Base-by-base conservation (phyloP, 2,329 filamentous ascomycete species). In the Stagonosporopsis tanaceti region DNA sequence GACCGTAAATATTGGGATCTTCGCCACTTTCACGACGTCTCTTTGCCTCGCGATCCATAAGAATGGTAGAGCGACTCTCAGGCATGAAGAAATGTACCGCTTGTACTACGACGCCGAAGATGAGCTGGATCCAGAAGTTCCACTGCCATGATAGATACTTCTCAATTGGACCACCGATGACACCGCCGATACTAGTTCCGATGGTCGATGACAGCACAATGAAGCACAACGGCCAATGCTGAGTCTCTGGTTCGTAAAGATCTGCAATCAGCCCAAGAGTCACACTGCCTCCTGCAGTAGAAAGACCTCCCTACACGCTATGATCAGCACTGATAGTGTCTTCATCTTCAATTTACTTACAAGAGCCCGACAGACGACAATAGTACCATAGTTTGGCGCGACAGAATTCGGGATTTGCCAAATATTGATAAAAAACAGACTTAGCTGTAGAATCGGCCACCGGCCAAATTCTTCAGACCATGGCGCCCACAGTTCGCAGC, bases 91-190 rank as follows among this genome's bases (percentile, higher is more conserved):
- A 78, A 70, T 92, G 89, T 4, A 90, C 68, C 2, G 85, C 38
- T 70, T 93, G 90, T 2, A 91, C 85, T 34, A 84, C 80, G 8
- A 78, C 87, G 15, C 91, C 91, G 53, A 94, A 88, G 64, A 93
- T 92, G 62, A 94, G 84, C 75, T 93, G 89, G 56, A 93, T 89
- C 90, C 91, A 94, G 72, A 93, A 92, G 50, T 82, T 86, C 88
- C 88, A 93, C 63, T 83, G 84, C 89, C 90, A 93, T 22, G 71
- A 59, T 6, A 82, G 65, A 59, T 78, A 79, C 7, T 76, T 74
- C 41, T 82, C 76, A 15, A 85, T 77, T 32, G 82, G 83, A 0
- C 83, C 84, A 6, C 84, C 84, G n/a, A 84, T 77, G 12, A 93
- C 87, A 14, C 90, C 90, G 0, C 90, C 90, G 2, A 93, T 81